Conservation (phyloP, 78 protist genomes). For the Planoprotostelium fungivorum region DNA sequence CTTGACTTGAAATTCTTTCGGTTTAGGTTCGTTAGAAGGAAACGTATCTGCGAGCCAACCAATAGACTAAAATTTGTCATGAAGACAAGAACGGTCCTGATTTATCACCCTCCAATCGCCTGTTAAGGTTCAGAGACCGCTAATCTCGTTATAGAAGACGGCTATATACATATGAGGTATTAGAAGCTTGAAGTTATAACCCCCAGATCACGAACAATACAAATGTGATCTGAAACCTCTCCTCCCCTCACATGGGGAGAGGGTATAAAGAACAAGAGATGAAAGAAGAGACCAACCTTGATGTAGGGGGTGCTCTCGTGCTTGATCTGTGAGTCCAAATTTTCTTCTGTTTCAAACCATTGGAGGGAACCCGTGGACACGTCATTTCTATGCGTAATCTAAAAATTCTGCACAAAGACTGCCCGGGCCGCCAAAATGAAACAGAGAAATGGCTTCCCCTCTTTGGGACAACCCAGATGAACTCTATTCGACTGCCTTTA, state of each 20-base stretch:
- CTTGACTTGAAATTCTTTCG: constrained; percentile 2
- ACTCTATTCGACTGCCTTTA: too few relatives aligned
- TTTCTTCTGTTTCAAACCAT: not conserved
- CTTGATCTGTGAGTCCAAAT: not conserved
- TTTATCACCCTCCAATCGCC: not conserved
- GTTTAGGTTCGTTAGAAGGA: not conserved
- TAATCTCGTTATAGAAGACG: too few relatives aligned
- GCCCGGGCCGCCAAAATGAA: too few relatives aligned
- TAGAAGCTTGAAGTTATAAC: not conserved
- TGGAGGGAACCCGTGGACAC: not conserved
- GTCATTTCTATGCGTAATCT: constrained; percentile 1
- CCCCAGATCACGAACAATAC: too few relatives aligned
- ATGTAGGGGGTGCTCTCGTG: not conserved
- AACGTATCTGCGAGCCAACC: constrained; percentile 10
- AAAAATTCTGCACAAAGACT: too few relatives aligned
- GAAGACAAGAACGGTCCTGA: not conserved
- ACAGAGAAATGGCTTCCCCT: too few relatives aligned
- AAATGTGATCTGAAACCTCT: not conserved
- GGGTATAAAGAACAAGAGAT: not conserved
- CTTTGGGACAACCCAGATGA: too few relatives aligned
- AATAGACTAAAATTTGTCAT: constrained; percentile 1
- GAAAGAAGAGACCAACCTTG: not conserved
- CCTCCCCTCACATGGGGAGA: not conserved
- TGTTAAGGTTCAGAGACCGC: not conserved
- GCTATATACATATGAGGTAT: not conserved